Percentiles rank a stretch among this genome's conserved stretches.
Conservation (phyloP, 2,329 filamentous ascomycete species). For the Sporothrix brunneoviolacea region DNA sequence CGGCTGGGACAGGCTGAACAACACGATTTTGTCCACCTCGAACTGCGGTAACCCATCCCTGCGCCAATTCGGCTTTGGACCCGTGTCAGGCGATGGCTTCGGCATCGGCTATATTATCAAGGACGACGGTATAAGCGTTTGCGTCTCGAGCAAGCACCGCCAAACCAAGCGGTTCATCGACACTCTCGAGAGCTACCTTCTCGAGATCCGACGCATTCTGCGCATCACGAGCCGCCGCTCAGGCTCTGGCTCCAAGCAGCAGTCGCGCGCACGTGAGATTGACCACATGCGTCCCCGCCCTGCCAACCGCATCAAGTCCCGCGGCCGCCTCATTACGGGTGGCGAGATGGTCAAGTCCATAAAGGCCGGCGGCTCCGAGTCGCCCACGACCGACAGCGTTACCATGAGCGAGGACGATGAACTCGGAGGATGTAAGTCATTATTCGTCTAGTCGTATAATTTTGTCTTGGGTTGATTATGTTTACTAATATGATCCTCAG, state of each 20-base stretch:
- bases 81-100: conserved; percentile 88
- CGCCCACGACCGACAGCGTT: conserved; percentile 61
- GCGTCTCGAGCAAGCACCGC: conserved; percentile 85
- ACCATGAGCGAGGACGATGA: conserved; percentile 78
- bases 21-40: conserved; percentile 89
- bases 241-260: conserved; percentile 34
- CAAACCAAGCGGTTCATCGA: conserved; percentile 90
- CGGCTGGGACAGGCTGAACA: conserved; percentile 94
- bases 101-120: conserved; percentile 99
- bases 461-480: conserved; percentile 3
- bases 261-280: conserved; percentile 47
- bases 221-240: conserved; percentile 53
- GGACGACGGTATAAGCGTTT: conserved; percentile 82
- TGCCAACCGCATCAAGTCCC: conserved; percentile 54
- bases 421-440: conserved; percentile 77
- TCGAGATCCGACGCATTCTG: conserved; percentile 82
- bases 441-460: conserved; percentile 9
- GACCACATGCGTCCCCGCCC: conserved; percentile 35
- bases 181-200: conserved; percentile 79
- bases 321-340: conserved; percentile 65
- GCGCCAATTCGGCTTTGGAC: conserved; percentile 93
- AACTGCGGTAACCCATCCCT: conserved; percentile 96
- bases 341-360: conserved; percentile 39
- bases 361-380: conserved; percentile 45
- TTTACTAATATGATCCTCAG: conserved; percentile 40